Conservation (phyloP, 306 rosid species). For the Sesbania bispinosa region DNA sequence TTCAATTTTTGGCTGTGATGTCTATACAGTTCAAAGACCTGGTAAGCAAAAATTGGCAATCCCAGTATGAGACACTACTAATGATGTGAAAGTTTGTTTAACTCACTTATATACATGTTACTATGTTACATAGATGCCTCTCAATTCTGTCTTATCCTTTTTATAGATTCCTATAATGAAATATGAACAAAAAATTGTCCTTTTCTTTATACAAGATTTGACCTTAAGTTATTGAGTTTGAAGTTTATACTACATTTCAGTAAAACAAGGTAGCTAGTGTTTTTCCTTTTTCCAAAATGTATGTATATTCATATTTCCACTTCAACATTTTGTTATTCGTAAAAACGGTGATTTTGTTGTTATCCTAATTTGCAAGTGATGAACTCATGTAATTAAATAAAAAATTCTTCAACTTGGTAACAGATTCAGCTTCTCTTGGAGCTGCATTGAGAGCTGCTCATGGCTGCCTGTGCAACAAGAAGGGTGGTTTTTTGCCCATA, state of each 20-base stretch:
- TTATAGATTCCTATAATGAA: background rate
- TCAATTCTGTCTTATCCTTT: background rate
- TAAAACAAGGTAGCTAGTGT: background rate
- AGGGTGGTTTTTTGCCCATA: conserved; percentile 69
- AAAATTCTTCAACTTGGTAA: conserved; percentile 11
- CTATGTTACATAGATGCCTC: background rate
- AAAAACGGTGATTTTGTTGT: background rate
- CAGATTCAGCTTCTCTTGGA: conserved; percentile 98
- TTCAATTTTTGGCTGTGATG: conserved; percentile 81
- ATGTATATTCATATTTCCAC: background rate
- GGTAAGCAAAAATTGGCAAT: conserved; percentile 42
- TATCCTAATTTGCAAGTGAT: background rate
- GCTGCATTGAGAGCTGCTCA: conserved; percentile 97
- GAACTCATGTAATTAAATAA: background rate
- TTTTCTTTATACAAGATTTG: background rate
- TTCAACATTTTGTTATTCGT: background rate
- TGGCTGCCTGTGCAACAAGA: conserved; percentile 76
- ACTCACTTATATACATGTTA: background rate
- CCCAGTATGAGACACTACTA: background rate
- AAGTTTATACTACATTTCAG: background rate
- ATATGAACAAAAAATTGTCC: background rate
- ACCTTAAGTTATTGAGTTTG: background rate
- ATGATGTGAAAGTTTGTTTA: background rate
- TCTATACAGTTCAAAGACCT: conserved; percentile 88
- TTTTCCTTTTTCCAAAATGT: background rate